Percentiles rank a stretch among this genome's conserved stretches.
These are phyloP conservation scores for Exophiala bonariae DNA, from an alignment of 2,329 filamentous ascomycete genomes.

Conservation along the genomic window DNA sequence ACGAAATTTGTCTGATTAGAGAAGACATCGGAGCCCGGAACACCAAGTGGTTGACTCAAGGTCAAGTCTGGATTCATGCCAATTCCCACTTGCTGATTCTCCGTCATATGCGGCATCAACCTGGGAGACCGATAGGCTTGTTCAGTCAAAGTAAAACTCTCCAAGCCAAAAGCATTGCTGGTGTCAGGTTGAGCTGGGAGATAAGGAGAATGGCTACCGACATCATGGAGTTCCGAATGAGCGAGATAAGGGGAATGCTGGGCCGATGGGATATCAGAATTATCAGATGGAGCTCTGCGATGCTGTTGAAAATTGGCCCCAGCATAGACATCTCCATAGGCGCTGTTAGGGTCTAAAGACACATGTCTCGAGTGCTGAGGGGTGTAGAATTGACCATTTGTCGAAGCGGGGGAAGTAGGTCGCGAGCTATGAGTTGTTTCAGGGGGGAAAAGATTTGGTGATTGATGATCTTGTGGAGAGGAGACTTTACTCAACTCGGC, in stretches of 20 bases:
- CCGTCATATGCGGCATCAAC: constrained; percentile 61
- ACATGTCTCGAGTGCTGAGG: constrained; percentile 60
- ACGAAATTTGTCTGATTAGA: constrained; percentile 43
- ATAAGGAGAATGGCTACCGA: constrained; percentile 75
- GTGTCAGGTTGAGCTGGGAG: constrained; percentile 72
- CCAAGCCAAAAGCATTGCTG: constrained; percentile 75
- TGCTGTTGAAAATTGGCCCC: constrained; percentile 73
- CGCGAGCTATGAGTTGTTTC: constrained; percentile 50
- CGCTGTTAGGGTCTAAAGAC: constrained; percentile 61
- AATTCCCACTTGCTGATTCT: constrained; percentile 41
- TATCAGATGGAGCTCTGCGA: constrained; percentile 82
- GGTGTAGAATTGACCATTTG: constrained; percentile 52
- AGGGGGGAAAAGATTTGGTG: constrained; percentile 58
- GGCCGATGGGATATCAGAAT: constrained; percentile 84
- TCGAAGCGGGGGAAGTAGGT: constrained; percentile 53
- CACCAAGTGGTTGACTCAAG: constrained; percentile 42
- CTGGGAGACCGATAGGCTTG: constrained; percentile 66
- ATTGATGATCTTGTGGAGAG: constrained; percentile 53
- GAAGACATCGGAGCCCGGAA: constrained; percentile 51
- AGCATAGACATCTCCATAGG: constrained; percentile 53
- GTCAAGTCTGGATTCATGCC: constrained; percentile 17
- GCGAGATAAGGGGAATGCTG: constrained; percentile 80
- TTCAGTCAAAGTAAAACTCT: constrained; percentile 73
- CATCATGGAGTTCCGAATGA: constrained; percentile 77
- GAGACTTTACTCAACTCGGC: constrained; percentile 48